phyloP scores from a whole-genome alignment of 202 grass and related monocot species.

The Zizania palustris region DNA sequence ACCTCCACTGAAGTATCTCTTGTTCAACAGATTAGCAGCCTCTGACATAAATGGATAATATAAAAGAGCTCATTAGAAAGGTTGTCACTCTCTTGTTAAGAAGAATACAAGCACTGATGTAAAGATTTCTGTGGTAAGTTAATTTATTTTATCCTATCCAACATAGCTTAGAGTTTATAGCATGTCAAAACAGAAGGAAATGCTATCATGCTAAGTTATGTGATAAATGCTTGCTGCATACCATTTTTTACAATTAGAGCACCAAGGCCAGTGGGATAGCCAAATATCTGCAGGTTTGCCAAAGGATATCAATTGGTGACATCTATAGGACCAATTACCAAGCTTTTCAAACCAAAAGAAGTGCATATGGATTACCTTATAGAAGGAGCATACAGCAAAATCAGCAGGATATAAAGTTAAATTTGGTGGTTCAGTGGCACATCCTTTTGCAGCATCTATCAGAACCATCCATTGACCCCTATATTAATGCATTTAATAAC shows the following conservation, averaged over 20 bases:
- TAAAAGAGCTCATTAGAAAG: constrained; percentile 34
- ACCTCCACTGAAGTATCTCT: constrained; percentile 96
- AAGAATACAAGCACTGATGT: background rate
- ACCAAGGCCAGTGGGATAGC: constrained; percentile 96
- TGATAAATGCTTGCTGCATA: constrained; percentile 41
- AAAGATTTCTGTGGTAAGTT: constrained; percentile 3
- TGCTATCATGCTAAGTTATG: constrained; percentile 15
- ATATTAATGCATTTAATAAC: constrained; percentile 41
- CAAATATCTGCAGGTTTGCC: constrained; percentile 82
- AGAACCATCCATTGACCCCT: constrained; percentile 85
- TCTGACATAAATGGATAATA: constrained; percentile 64
- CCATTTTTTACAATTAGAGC: constrained; percentile 90
- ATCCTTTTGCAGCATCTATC: constrained; percentile 98
- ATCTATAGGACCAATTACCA: background rate
- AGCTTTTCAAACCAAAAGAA: constrained; percentile 17
- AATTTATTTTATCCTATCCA: constrained; percentile 24
- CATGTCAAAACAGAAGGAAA: constrained; percentile 29
- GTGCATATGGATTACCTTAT: constrained; percentile 67
- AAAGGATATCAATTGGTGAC: constrained; percentile 38
- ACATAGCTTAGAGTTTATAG: constrained; percentile 18
- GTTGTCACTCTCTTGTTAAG: constrained; percentile 2
- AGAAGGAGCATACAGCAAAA: constrained; percentile 96
- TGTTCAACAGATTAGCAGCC: constrained; percentile 76
- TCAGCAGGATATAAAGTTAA: constrained; percentile 72
- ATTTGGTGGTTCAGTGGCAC: constrained; percentile 86